Evolutionary conservation across 352 stramenopile genomes (phyloP), one percentile per base, ranked within the genome.

Genomic region (Hyaloperonospora arabidopsidis): DNA sequence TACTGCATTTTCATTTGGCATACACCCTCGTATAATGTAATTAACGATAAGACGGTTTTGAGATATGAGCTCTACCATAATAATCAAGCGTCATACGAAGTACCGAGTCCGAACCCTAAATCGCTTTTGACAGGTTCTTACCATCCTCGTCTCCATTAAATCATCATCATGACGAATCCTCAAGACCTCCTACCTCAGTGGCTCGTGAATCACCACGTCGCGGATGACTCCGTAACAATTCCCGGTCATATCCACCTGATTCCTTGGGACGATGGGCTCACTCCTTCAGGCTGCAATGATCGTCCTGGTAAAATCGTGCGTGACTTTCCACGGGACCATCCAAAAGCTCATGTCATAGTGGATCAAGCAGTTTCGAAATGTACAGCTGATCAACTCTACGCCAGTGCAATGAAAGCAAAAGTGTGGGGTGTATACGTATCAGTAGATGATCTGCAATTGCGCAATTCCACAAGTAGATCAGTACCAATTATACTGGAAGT

Each of bases 381-480:
- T 2, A 81, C 74, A 5, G 79, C 76, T 8, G 68, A 81, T 43
- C 19, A 70, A 23, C 45, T 90, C 35, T 87, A 86, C 59, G 52
- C 55, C 17, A 87, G 74, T 58, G 79, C 76, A 2, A 70, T 77
- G 11, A 68, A 65, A 17, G 65, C 70, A 22, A 85, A 55, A 11
- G 74, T 87, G 5, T 90, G 79, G 76, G 76, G 79, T 39, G 74
- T 87, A 2, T 90, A 84, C 55, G 70, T 90, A 38, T 49, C 61
- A 21, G 58, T 57, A 7, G 23, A 23, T 17, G 61, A 73, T 25
- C 50, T 82, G 25, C 41, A 57, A n/a, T 18, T 61, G 2, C 22
- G 11, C 19, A 14, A 18, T n/a, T 2, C 38, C 6, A 14, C 25
- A 4, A 32, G 25, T 32, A 4, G 15, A 11, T 11, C 38, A 38